A percentile compares a stretch with the other conserved stretches of the same genome.
These are phyloP conservation scores for Pleurotus salmoneostramineus DNA, from an alignment of 768 basidiomycete species.

Conservation along the genomic window DNA sequence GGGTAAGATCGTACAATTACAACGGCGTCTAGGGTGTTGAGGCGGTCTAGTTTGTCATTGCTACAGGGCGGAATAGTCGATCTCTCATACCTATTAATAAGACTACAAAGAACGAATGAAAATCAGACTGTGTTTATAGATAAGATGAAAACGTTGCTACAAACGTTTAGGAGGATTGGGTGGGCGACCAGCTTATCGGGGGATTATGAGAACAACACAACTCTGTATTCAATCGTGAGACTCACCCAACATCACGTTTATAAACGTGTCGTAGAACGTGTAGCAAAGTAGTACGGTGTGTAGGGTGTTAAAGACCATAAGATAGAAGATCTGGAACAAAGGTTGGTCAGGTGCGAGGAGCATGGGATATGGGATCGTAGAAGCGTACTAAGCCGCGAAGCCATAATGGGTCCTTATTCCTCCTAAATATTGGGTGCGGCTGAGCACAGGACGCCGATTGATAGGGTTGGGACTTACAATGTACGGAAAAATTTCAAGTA, in stretches of 20 bases:
- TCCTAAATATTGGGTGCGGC: background rate
- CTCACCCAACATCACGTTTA: background rate
- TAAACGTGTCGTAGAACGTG: background rate
- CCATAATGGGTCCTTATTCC: background rate
- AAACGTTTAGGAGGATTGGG: background rate
- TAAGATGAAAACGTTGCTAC: background rate
- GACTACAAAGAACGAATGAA: background rate
- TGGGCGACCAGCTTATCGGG: background rate
- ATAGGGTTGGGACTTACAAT: background rate
- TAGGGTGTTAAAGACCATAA: background rate
- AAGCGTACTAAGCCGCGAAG: background rate
- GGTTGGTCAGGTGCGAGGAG: background rate
- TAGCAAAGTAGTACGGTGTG: background rate
- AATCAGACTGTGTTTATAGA: background rate
- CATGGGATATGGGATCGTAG: background rate
- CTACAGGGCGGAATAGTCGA: background rate
- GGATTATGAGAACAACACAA: background rate
- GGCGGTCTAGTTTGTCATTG: background rate
- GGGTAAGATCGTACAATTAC: conserved; percentile 20
- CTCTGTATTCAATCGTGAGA: background rate
- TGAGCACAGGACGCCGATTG: background rate
- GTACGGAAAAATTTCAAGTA: background rate
- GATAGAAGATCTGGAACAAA: background rate
- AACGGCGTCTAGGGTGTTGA: conserved; percentile 21
- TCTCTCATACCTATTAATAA: background rate